Base-by-base conservation (phyloP, 805 yeast genomes). In the Pichia cabralensis region DNA sequence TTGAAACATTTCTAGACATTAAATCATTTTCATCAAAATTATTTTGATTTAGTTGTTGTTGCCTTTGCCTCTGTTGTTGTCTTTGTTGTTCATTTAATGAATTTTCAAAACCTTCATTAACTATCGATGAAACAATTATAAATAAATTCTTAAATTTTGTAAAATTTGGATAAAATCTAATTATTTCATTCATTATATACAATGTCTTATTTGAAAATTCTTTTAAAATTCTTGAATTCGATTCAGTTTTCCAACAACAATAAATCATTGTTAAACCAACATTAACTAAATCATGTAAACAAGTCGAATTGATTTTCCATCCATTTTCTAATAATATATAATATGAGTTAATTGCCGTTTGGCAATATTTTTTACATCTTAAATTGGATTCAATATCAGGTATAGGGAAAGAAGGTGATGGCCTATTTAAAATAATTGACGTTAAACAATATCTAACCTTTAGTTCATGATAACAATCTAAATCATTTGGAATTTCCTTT, bases 221-320 rank as follows among this genome's bases (percentile, higher is more conserved):
- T 15, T 40, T 35, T 9, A 48, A 35, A 10, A 33, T 34, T 15
- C 17, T 33, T 3, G 52, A 39, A 22, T 39, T 31, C 6, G 35
- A 16, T 17, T 49, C 53, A 3, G 44, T 16, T 27, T 50, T 41
- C 52, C 52, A 49, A 14, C 46, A 46, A 21, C 53, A 47, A 27
- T 48, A 49, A 11, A 49, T 36, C 44, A 48, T 45, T 1, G 52
- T 42, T 7, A 48, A 35, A 3, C 52, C 49, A 16, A 43, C 33
- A 5, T 44, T 41, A 8, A 45, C 44, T 4, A 45, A 26, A 28
- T 49, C 52, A 30, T 49, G 46, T 10, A 49, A 26, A 29, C 44
- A 42, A 13, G 37, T 30, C 4, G 49, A 47, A 5, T 40, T 41
- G 3, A 46, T 38, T 22, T 33, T 34, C 49, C 48, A 45, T 3